Base-by-base conservation (phyloP, 495 filamentous ascomycete species). In the Aspergillus kassunensis region DNA sequence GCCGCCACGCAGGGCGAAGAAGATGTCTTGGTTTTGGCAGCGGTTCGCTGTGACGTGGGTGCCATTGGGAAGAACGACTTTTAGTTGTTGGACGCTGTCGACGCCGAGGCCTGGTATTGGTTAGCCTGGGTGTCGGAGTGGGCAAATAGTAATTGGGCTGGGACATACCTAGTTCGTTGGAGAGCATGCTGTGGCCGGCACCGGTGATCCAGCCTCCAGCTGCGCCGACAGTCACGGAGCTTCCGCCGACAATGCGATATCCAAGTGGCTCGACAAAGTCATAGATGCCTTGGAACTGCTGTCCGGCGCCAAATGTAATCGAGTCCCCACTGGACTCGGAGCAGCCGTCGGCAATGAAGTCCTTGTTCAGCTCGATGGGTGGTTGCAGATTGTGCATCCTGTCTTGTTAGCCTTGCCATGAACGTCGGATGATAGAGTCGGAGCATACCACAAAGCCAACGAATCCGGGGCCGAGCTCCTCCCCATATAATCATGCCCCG, bases 1-100 rank as follows among this genome's bases (percentile, higher is more conserved):
- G 3, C 75, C 77, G 13, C 80, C 80, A 8, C 79, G 68, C 15
- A 81, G 63, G 6, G 71, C 71, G 10, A 70, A 82, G 66, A 82
- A 84, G 18, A 83, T 69, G 36, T 84, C 79, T 0, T 73, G 45
- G 54, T 83, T 76, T 42, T 70, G 64, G 15, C 63, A 62, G 2
- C 68, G 55, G 44, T 72, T 74, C 7, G 76, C 76, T 0, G 68
- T 79, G 0, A 70, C 61, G 19, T 68, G 65, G 13, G 55, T 51
- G 4, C 80, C 80, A 21, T 75, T 67, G 16, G 78, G 70, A 0
- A 76, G 76, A 12, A 83, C 66, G 44, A 79, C 78, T 24, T 57
- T 39, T 3, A 57, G 36, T 41, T 63, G 57, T 8, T 63, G 57
- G 7, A 66, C 64, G 37, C 67, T 60, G 45, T 69, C 64, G 6